Conservation (phyloP, 192 early-diverging fungal species). For the Pilobolus umbonatus region DNA sequence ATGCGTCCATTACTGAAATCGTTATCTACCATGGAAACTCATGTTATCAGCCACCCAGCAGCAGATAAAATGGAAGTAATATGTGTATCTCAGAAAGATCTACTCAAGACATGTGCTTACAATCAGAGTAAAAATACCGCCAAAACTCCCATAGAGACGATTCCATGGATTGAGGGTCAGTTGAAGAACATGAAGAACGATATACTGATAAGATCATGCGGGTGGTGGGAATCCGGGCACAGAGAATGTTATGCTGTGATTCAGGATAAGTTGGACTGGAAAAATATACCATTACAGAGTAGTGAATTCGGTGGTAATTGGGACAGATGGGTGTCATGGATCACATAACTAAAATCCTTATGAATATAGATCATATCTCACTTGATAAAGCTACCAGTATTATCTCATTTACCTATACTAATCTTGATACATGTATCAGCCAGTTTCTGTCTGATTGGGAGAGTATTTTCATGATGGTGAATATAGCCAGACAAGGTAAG, state of each 20-base stretch:
- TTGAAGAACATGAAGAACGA: slow-evolving; percentile 22
- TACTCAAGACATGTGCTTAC: slow-evolving; percentile 24
- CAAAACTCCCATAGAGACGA: slow-evolving; percentile 11
- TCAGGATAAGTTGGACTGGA: slow-evolving; percentile 26
- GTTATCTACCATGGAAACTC: slow-evolving; percentile 6
- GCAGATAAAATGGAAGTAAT: slow-evolving; percentile 33
- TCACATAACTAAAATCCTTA: not conserved
- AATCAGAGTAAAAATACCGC: slow-evolving; percentile 5
- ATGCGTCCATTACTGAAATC: slow-evolving; percentile 26
- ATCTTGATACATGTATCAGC: slow-evolving; percentile 29
- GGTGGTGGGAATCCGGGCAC: slow-evolving; percentile 29
- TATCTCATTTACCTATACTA: slow-evolving; percentile 34
- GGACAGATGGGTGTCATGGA: not conserved
- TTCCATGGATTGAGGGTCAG: slow-evolving; percentile 22
- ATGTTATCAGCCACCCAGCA: slow-evolving; percentile 21
- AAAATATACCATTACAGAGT: slow-evolving; percentile 10
- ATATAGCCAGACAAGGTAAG: slow-evolving; percentile 32
- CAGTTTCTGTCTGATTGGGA: slow-evolving; percentile 35
- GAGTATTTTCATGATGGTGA: slow-evolving; percentile 35
- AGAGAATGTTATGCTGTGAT: slow-evolving; percentile 33
- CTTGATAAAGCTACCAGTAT: slow-evolving; percentile 25
- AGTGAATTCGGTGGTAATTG: slow-evolving; percentile 17
- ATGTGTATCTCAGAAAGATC: slow-evolving; percentile 27
- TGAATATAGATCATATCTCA: slow-evolving; percentile 27
- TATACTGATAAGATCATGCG: slow-evolving; percentile 27